Percentiles rank a stretch among this genome's conserved stretches.
phyloP scores from a whole-genome alignment of 495 filamentous ascomycete genomes.

The Xeromyces bisporus region DNA sequence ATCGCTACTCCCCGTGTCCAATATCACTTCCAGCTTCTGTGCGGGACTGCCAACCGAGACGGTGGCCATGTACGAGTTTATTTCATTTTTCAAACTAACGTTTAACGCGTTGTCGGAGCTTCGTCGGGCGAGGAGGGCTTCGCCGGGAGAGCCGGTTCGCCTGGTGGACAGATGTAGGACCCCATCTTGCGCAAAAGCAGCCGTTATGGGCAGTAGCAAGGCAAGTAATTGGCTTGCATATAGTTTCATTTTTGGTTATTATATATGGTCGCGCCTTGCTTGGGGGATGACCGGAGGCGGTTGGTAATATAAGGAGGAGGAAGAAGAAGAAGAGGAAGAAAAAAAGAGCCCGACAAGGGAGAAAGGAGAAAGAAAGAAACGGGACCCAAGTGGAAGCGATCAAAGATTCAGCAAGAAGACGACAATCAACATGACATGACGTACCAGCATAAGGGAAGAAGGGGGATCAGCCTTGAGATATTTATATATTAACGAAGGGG shows the following conservation, averaged over 20 bases:
- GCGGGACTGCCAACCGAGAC: slow-evolving; percentile 54
- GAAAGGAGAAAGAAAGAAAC: no score
- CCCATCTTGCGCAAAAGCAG: neutral
- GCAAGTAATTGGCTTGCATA: neutral
- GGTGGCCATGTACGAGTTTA: slow-evolving; percentile 47
- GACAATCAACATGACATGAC: no score
- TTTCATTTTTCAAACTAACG: slow-evolving; percentile 26
- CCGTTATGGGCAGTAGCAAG: neutral
- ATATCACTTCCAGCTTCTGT: slow-evolving; percentile 44
- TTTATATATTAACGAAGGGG: no score
- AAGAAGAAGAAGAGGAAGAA: slow-evolving; percentile 1
- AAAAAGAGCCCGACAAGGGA: no score
- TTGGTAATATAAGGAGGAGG: neutral
- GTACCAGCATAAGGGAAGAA: no score
- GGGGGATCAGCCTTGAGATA: no score
- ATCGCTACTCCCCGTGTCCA: slow-evolving; percentile 82
- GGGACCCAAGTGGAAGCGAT: no score
- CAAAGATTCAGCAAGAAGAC: no score
- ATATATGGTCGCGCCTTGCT: no score
- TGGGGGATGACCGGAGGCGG: no score
- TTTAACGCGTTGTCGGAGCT: neutral
- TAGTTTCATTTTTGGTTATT: neutral
- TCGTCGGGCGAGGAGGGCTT: neutral
- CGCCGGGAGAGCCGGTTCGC: no score
- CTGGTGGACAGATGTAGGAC: neutral